Evolutionary conservation across 2,329 filamentous ascomycete genomes (phyloP).

Genomic region (Ophiostoma piceae): DNA sequence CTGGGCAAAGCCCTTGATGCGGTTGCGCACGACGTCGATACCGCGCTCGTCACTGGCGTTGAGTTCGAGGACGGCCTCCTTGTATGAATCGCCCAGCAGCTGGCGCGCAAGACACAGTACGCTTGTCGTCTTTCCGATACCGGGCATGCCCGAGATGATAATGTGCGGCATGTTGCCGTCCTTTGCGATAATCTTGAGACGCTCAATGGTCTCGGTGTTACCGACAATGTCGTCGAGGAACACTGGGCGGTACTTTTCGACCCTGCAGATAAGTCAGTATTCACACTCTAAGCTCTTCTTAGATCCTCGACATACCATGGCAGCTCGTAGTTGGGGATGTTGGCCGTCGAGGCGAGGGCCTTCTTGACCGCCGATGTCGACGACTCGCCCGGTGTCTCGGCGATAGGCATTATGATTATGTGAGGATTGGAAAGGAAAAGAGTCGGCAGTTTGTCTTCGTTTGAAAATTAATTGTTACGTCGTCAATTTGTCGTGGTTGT

Average conservation of each 20-base stretch:
- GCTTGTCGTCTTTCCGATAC: conserved; percentile 97
- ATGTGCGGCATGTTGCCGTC: conserved; percentile 99
- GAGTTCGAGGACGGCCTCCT: conserved; percentile 92
- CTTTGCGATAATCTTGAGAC: conserved; percentile 94
- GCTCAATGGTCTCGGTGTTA: conserved; percentile 95
- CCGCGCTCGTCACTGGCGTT: conserved; percentile 95
- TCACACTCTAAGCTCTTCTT: not conserved
- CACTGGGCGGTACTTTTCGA: conserved; percentile 94
- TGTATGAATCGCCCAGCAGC: conserved; percentile 86
- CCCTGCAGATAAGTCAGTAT: conserved; percentile 51
- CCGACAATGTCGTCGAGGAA: conserved; percentile 96
- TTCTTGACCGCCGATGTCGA: conserved; percentile 55
- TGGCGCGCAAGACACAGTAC: conserved; percentile 89
- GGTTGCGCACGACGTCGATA: conserved; percentile 93
- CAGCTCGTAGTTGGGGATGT: conserved; percentile 61
- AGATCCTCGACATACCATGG: conserved; percentile 55
- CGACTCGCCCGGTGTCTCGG: conserved; percentile 55
- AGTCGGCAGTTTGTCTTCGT: not conserved
- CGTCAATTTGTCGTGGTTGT: not conserved
- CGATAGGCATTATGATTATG: conserved; percentile 39
- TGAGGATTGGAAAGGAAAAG: not conserved
- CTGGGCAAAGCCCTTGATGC: conserved; percentile 97
- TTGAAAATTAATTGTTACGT: not conserved
- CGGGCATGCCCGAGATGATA: conserved; percentile 99
- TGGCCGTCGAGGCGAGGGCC: conserved; percentile 46